A percentile compares a stretch with the other conserved stretches of the same genome.
phyloP scores from a whole-genome alignment of 768 basidiomycete genomes.

The Rhodotorula paludigena region DNA sequence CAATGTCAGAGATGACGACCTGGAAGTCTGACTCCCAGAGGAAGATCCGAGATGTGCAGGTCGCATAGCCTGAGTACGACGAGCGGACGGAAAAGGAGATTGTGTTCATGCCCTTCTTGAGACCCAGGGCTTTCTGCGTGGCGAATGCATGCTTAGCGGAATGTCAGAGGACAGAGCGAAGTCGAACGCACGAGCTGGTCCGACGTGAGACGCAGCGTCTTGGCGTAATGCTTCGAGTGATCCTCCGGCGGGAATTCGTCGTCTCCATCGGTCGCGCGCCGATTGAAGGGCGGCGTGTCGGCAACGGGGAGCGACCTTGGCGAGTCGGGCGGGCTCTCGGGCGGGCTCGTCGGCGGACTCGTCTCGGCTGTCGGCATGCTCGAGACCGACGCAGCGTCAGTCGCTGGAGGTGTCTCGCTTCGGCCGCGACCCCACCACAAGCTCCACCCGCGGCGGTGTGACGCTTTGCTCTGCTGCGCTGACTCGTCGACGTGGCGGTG shows the following conservation, averaged over 20 bases:
- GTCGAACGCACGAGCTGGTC: slow-evolving; percentile 71
- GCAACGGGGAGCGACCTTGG: slow-evolving; percentile 7
- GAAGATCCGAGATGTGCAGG: slow-evolving; percentile 87
- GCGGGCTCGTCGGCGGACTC: slow-evolving; percentile 20
- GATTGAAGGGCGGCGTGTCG: not conserved
- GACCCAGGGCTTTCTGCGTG: slow-evolving; percentile 69
- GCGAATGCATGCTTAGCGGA: not conserved
- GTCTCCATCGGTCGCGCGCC: not conserved
- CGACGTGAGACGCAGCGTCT: slow-evolving; percentile 85
- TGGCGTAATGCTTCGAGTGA: slow-evolving; percentile 62
- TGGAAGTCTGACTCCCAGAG: slow-evolving; percentile 88
- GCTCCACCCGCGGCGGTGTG: slow-evolving; percentile 27
- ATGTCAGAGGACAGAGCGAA: slow-evolving; percentile 5
- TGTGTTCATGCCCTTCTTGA: slow-evolving; percentile 80
- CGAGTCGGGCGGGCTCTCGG: slow-evolving; percentile 43
- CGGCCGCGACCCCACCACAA: slow-evolving; percentile 68
- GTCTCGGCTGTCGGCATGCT: slow-evolving; percentile 14
- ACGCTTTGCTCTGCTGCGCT: not conserved
- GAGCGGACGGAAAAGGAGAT: slow-evolving; percentile 89
- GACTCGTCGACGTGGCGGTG: not conserved
- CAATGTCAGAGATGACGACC: slow-evolving; percentile 93
- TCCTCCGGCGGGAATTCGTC: slow-evolving; percentile 29
- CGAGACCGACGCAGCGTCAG: not conserved
- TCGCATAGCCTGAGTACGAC: slow-evolving; percentile 63
- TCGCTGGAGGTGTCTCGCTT: not conserved